These are phyloP conservation scores for Penicillium manginii DNA, from an alignment of 495 filamentous ascomycete species.

Conservation along the genomic window DNA sequence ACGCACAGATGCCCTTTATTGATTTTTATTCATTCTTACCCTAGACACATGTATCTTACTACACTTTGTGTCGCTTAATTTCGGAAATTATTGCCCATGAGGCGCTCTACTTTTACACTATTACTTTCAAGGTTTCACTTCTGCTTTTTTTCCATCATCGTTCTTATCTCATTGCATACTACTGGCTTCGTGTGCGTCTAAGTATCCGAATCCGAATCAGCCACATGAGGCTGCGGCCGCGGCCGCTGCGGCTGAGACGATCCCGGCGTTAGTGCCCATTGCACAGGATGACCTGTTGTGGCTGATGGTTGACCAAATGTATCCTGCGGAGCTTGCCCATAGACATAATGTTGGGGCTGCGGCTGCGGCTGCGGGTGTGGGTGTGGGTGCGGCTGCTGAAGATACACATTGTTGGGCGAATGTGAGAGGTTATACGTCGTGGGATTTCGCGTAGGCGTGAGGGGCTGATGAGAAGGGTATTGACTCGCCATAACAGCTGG, in stretches of 20 bases:
- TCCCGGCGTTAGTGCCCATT: not conserved
- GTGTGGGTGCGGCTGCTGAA: too few species aligned
- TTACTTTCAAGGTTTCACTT: not conserved
- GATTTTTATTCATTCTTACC: not conserved
- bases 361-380: not conserved
- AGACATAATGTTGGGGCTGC: not conserved
- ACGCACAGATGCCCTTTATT: slow-evolving; percentile 14
- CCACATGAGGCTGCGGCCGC: not conserved
- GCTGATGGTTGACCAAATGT: not conserved
- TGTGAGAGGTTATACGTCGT: not conserved
- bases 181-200: not conserved
- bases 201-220: not conserved
- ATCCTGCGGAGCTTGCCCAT: not conserved
- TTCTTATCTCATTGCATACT: too few species aligned
- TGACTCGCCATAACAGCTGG: not conserved
- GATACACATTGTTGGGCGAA: not conserved
- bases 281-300: not conserved
- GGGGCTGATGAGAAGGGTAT: not conserved
- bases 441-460: not conserved
- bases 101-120: not conserved
- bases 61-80: slow-evolving; percentile 2
- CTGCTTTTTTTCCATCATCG: not conserved
- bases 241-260: not conserved
- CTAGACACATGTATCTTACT: slow-evolving; percentile 18
- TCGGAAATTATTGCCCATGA: not conserved